These are phyloP conservation scores for Aechmea fasciata DNA, from an alignment of 176 grass and related monocot genomes.

Conservation along the genomic window DNA sequence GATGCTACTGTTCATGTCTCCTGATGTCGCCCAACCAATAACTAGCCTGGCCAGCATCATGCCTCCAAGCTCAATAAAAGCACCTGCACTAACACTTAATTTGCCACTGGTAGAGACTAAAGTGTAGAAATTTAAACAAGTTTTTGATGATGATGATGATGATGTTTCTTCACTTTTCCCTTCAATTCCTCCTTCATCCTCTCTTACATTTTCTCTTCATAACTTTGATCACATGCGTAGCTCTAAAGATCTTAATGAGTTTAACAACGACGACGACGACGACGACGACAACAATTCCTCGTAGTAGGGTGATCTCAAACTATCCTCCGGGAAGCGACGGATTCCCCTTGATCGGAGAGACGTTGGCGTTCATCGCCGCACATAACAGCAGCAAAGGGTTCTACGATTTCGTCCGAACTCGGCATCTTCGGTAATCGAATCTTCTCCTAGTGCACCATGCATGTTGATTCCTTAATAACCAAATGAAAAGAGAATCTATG, in stretches of 20 bases:
- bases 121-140: too few relatives aligned
- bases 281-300: too few relatives aligned
- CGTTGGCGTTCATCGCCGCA: slow-evolving; percentile 48
- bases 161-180: not conserved
- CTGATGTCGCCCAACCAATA: too few relatives aligned
- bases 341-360: slow-evolving; percentile 41
- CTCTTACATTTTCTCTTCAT: not conserved
- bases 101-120: too few relatives aligned
- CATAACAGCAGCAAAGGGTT: slow-evolving; percentile 56
- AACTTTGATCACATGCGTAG: not conserved
- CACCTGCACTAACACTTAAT: too few relatives aligned
- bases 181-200: not conserved
- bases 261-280: not conserved
- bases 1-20: too few relatives aligned
- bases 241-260: slow-evolving; percentile 11
- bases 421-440: slow-evolving; percentile 34
- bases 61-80: too few relatives aligned
- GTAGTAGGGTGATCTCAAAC: not conserved
- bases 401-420: slow-evolving; percentile 60
- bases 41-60: too few relatives aligned
- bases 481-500: too few relatives aligned
- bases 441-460: not conserved
- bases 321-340: slow-evolving; percentile 26
- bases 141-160: not conserved
- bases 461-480: not conserved